Base-by-base conservation (phyloP, 306 rosid species). In the Trifolium fragiferum region DNA sequence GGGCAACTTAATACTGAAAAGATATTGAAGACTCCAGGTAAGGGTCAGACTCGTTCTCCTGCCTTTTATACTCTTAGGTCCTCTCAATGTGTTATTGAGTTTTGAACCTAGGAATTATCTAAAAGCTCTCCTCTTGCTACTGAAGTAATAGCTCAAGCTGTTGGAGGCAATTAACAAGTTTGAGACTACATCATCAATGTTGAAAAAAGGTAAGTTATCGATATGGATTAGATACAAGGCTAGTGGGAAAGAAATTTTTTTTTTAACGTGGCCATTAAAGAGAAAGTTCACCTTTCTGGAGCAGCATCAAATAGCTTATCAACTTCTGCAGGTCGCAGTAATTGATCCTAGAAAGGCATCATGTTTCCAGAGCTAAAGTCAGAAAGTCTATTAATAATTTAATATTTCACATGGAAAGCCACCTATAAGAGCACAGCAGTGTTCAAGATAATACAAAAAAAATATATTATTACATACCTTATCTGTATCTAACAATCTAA, bases 291-390 rank as follows among this genome's bases (percentile, higher is more conserved):
- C 98, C 93, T 86, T 86, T 91, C 90, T 69, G 98, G 98, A 70
- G 97, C 97, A 82, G 93, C 86, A 78, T 81, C 78, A 85, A 89
- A 93, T 46, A 93, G 84, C 64, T 85, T 83, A 81, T 90, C 89
- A 63, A 93, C 89, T 84, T 93, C 96, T 61, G 78, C 77, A 72
- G 90, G 90, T 69, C 44, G 87, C 41, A 93, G 75, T 51, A 82
- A 86, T 84, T 89, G 90, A 67, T 93, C 98, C 98, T 93, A 68
- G 78, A 77, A 49, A 77, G 72, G 44, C 80, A 65, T 67, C 78
- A 84, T 38, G 59, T 76, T 80, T 72, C 61, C 66, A 54, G 78
- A 46, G 79, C 70, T 75, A 69, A 74, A 75, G 77, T 70, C 53
- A 75, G 57, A 69, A 49, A 62, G 70, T 61, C 72, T 55, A 72